These are phyloP conservation scores for Capillidium rhysosporum DNA, from an alignment of 371 early-diverging fungal genomes.

Conservation along the genomic window DNA sequence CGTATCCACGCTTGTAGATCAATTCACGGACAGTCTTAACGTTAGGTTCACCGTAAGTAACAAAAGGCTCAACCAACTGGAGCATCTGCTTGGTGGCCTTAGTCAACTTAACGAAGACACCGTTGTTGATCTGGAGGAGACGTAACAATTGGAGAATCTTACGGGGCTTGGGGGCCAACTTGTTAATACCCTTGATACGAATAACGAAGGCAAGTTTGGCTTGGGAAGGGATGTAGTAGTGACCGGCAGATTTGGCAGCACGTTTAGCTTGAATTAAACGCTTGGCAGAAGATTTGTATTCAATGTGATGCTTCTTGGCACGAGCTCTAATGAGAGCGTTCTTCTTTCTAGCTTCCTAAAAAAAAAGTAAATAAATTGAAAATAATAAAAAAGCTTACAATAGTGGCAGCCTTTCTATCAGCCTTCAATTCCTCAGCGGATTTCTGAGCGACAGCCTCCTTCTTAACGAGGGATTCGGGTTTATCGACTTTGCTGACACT, in stretches of 20 bases:
- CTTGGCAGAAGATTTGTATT: constrained; percentile 78
- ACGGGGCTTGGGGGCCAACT: constrained; percentile 97
- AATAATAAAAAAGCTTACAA: constrained; percentile 30
- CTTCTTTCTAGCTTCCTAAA: background rate
- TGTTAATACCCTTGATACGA: constrained; percentile 94
- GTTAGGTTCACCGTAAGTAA: constrained; percentile 95
- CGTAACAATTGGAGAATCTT: constrained; percentile 98
- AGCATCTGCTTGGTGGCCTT: constrained; percentile 98
- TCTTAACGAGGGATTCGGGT: constrained; percentile 95
- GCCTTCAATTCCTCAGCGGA: constrained; percentile 16
- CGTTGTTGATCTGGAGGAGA: constrained; percentile 98
- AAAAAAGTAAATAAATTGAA: background rate
- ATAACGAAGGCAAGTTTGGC: constrained; percentile 96
- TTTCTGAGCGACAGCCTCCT: constrained; percentile 81
- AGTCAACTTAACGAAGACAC: constrained; percentile 95
- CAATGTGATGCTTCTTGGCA: constrained; percentile 87
- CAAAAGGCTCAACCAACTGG: constrained; percentile 93
- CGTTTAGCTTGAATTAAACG: constrained; percentile 78
- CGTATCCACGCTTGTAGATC: constrained; percentile 99
- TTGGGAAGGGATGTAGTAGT: constrained; percentile 92
- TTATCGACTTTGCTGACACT: constrained; percentile 48
- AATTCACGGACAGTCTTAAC: constrained; percentile 97
- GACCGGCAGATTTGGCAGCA: constrained; percentile 75
- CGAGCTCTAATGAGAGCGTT: constrained; percentile 68
- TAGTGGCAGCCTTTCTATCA: constrained; percentile 29